Conservation (phyloP, 2,329 filamentous ascomycete genomes). For the Diaporthe velutina region DNA sequence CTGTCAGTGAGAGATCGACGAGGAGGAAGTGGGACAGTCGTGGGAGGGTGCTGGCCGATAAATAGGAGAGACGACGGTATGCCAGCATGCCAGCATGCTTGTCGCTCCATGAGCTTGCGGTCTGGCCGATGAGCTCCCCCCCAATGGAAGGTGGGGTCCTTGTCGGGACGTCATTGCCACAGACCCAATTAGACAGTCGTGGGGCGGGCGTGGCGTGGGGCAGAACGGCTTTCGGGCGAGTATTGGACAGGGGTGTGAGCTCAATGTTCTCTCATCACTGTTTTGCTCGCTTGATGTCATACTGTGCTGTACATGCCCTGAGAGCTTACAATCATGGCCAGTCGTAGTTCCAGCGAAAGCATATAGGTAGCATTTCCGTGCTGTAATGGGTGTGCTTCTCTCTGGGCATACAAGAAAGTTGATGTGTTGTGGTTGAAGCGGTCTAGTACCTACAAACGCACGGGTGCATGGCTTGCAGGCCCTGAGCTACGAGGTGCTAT, state of each 20-base stretch:
- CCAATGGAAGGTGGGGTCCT: slow-evolving; percentile 32
- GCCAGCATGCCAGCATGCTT: not conserved
- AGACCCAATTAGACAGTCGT: slow-evolving; percentile 29
- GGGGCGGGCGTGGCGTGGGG: slow-evolving; percentile 26
- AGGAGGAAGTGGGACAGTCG: slow-evolving; percentile 1
- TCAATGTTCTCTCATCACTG: not conserved
- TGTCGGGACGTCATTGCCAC: slow-evolving; percentile 35
- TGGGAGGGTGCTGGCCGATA: slow-evolving; percentile 25
- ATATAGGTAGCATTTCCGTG: not conserved
- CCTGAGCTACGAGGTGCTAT: not conserved
- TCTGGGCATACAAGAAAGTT: not conserved
- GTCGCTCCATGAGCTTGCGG: slow-evolving; percentile 23
- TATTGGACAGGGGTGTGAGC: slow-evolving; percentile 26
- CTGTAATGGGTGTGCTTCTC: not conserved
- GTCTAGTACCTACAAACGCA: not conserved
- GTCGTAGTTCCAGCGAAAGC: not conserved
- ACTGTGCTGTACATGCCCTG: not conserved
- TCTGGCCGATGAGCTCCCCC: slow-evolving; percentile 32
- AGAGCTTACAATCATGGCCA: not conserved
- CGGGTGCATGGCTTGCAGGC: not conserved
- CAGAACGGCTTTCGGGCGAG: slow-evolving; percentile 14
- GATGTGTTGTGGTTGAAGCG: not conserved
- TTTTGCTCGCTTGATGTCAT: not conserved
- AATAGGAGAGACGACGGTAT: slow-evolving; percentile 30
- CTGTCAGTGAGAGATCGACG: not conserved